Evolutionary conservation across 768 basidiomycete genomes (phyloP), one percentile per base, ranked within the genome.

Genomic region (Pleurotus salmoneostramineus): DNA sequence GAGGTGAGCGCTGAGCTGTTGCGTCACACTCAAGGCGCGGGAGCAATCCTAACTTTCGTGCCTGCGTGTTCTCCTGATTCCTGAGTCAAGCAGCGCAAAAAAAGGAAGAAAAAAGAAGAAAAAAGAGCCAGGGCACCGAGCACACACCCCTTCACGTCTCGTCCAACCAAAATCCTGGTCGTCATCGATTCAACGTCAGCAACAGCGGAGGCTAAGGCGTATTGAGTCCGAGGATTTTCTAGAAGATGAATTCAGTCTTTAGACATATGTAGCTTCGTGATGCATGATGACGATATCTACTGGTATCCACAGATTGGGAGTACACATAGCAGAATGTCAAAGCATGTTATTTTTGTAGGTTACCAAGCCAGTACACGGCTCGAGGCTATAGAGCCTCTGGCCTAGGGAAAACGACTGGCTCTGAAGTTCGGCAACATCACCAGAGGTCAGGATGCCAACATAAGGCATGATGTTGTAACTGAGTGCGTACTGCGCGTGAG

Each of bases 391-490:
- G 31, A 35, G 35, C 52, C 27, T 40, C 52, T 3, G 71, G 62
- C 14, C 68, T 63, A 32, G 78, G 78, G 68, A 81, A 79, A 17
- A 66, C 68, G 45, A 76, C 64, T 27, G 72, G 63, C 51, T 77
- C 72, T 1, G 63, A 50, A 7, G 77, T 77, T 62, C 70, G 74
- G 72, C 78, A 31, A 85, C 91, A 68, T 91, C 88, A 27, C 92
- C 93, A 51, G 88, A 89, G 2, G 82, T 86, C 49, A 95, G 78
- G 45, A 85, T 63, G 15, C 94, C 94, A 15, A 95, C 90, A 66
- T 89, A 87, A 5, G 94, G 94, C 92, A 95, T 95, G 34, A 93
- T 67, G 66, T 95, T 93, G 72, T 95, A 96, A 65, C 88, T 90
- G 31, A 96, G 78, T 1, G 81, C 75, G 68, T 91, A 95, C 59